Evolutionary conservation across 176 grass and related monocot genomes (phyloP).

Genomic region (Avena insularis): DNA sequence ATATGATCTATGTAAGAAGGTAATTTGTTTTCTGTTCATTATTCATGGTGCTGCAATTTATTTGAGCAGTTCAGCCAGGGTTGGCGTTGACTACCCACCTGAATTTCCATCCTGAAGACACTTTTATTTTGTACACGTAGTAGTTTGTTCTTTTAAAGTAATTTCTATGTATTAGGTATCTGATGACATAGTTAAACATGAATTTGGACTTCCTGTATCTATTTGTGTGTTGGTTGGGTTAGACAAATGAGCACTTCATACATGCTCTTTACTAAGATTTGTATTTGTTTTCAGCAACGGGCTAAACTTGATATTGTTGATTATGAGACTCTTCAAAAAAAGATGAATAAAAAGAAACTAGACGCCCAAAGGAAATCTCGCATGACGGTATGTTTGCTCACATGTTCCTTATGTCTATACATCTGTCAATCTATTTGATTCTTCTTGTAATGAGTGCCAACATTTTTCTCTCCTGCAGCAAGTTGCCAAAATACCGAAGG

Average conservation of each 20-base stretch:
- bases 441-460: neutral
- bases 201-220: conserved; percentile 7
- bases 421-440: conserved; percentile 3
- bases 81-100: neutral
- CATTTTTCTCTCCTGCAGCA: conserved; percentile 50
- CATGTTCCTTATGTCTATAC: conserved; percentile 17
- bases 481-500: conserved; percentile 72
- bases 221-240: neutral
- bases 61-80: neutral
- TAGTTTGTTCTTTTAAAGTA: conserved; percentile 18
- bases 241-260: neutral
- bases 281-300: conserved; percentile 61
- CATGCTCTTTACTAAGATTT: conserved; percentile 33
- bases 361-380: conserved; percentile 66
- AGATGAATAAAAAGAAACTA: conserved; percentile 69
- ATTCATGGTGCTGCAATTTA: conserved; percentile 11
- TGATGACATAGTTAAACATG: neutral
- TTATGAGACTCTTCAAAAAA: conserved; percentile 54
- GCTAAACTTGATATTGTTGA: conserved; percentile 60
- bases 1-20: conserved; percentile 85
- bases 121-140: neutral
- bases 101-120: neutral
- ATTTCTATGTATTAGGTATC: neutral
- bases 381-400: conserved; percentile 63
- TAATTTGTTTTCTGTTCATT: conserved; percentile 40